These are phyloP conservation scores for Citrus glauca DNA, from an alignment of 345 rosid species.

Conservation along the genomic window DNA sequence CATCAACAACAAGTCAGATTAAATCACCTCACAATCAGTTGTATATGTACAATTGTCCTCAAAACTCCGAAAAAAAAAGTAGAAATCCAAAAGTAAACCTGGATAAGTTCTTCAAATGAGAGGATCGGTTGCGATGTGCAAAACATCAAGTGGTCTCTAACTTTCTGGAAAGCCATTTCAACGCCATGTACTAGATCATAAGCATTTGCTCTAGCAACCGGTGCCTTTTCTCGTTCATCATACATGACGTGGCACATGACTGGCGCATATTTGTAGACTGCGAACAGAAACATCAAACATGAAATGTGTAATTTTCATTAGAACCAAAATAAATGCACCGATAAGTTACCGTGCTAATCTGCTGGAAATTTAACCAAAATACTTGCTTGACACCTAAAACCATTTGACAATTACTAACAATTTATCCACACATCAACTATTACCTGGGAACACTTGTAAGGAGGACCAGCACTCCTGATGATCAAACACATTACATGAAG, in stretches of 20 bases:
- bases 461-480: no score
- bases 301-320: no score
- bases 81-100: not conserved
- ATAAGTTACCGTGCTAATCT: no score
- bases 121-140: no score
- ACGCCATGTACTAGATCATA: not conserved
- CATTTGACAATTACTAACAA: not conserved
- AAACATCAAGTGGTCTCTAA: not conserved
- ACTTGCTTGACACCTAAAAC: not conserved
- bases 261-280: no score
- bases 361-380: not conserved
- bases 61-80: no score
- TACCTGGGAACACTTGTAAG: no score
- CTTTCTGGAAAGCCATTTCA: not conserved
- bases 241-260: no score
- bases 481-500: no score
- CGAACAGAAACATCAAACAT: not conserved
- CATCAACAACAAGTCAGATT: no score
- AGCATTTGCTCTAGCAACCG: not conserved
- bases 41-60: not conserved
- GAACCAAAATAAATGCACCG: no score
- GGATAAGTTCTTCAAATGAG: not conserved
- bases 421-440: not conserved
- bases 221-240: not conserved
- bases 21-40: not conserved